Evolutionary conservation across 495 filamentous ascomycete genomes (phyloP), one percentile per base, ranked within the genome.

Genomic region (Mytilinidion resinicola): DNA sequence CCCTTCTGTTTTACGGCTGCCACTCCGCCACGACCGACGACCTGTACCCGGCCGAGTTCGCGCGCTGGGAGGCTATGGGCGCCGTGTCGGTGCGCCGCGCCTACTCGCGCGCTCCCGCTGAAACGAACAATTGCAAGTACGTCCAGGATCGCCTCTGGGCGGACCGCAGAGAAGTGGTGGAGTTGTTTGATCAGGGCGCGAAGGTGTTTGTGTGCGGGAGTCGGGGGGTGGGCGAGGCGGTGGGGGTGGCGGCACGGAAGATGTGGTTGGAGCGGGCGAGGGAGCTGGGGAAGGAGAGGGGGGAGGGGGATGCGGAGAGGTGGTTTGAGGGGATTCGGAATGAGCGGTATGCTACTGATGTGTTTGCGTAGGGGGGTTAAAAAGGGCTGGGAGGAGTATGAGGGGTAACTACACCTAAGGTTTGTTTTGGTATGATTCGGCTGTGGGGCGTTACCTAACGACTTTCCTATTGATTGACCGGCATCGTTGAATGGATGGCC

Each of bases 1-100:
- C 69, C 0, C 52, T 71, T 41, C 55, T 71, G n/a, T 71, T 69
- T 61, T 65, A 63, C 57, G 69, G 69, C 51, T 68, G 62, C 57
- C 63, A 61, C 34, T 54, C 59, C 19, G 25, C 51, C 3, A 50
- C 37, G 9, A 55, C 41, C 12, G 69, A 72, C 37, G 44, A 52
- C 12, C 61, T 70, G 0, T 72, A 72, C 55, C 49, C 47, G 1
- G 39, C 35, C 33, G 61, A 65, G 35, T 50, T 72, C 30, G 51
- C 46, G n/a, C 53, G 34, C 33, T 70, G 69, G 69, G 55, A 50
- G 25, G 53, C 46, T 20, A 42, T 56, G 17, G 67, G 69, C 21
- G 65, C 60, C 5, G 69, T 72, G 1, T 61, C 60, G 15, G 41
- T 71, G 3, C 55, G 61, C 3, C 58, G 65, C 51, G 65, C 63